These are phyloP conservation scores for Hamigera avellanea DNA, from an alignment of 495 filamentous ascomycete genomes.

Conservation along the genomic window DNA sequence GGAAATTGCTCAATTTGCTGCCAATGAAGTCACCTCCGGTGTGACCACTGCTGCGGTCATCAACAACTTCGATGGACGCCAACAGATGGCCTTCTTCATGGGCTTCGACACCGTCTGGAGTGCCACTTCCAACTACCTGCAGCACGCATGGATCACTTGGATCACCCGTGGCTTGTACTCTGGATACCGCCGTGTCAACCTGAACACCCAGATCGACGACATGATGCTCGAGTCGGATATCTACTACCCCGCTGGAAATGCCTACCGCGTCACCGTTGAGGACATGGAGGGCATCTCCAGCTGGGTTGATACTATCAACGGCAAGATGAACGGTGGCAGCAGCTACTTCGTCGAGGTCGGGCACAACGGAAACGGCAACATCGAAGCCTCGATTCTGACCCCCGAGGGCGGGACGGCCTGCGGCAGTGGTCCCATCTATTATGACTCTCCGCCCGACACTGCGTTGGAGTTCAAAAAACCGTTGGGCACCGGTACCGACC, in stretches of 20 bases:
- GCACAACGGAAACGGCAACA: conserved; percentile 53
- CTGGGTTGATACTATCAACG: conserved; percentile 40
- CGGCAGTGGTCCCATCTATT: conserved; percentile 25
- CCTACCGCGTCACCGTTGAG: conserved; percentile 38
- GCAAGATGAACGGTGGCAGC: conserved; percentile 42
- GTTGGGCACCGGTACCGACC: conserved; percentile 40
- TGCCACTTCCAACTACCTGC: conserved; percentile 41
- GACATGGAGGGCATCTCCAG: conserved; percentile 37
- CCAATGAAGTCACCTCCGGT: conserved; percentile 12
- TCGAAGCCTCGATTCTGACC: conserved; percentile 30
- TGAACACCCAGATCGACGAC: conserved; percentile 55
- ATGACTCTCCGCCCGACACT: conserved; percentile 30
- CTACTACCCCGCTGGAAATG: conserved; percentile 31
- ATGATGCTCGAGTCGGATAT: conserved; percentile 47
- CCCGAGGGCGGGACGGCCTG: conserved; percentile 20
- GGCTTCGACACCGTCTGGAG: conserved; percentile 45
- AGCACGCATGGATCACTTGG: conserved; percentile 57
- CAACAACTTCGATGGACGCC: conserved; percentile 43
- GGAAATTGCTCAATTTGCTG: conserved; percentile 40
- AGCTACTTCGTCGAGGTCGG: conserved; percentile 45
- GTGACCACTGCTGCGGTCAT: conserved; percentile 45
- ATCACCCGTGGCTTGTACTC: conserved; percentile 44
- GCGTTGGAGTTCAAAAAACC: conserved; percentile 45
- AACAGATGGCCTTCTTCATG: conserved; percentile 54
- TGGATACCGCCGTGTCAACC: conserved; percentile 42